Base-by-base conservation (phyloP, 2,329 filamentous ascomycete species). In the Metarhizium guizhouense region DNA sequence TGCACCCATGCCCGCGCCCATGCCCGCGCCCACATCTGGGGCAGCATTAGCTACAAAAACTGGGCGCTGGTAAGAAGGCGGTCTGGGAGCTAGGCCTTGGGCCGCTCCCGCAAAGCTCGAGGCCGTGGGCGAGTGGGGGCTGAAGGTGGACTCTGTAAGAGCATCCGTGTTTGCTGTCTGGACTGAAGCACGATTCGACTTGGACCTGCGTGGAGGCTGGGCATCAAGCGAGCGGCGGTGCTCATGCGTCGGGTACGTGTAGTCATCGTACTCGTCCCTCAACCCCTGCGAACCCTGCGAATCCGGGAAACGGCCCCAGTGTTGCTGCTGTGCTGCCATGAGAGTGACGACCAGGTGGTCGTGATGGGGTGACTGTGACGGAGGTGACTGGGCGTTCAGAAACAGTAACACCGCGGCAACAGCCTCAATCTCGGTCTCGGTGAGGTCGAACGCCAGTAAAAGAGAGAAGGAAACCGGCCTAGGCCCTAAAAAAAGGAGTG, bases 231-330 rank as follows among this genome's bases (percentile, higher is more conserved):
- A 50, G 25, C 50, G 45, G 53, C 50, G 20, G 53, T 51, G 30
- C 29, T 54, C 54, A 51, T 53, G 45, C 18, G 32, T n/a, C 42
- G 36, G 42, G 54, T 56, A 54, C 52, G 42, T 45, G 42, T 45
- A 54, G 42, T 56, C 49, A 52, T 58, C 54, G 49, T 49, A 58
- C 54, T 54, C 56, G 51, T 48, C 54, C 49, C 34, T 16, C 54
- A 13, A 40, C 51, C 54, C 47, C 54, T 53, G 54, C 51, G 77
- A 70, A 58, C 54, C 51, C 40, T 53, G 54, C 47, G 77, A 70
- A 58, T 74, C 69, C 57, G 81, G 80, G 59, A 84, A 72, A 65
- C 81, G 70, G 67, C 80, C 80, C 81, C 81, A 83, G 71, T 83
- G 84, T 43, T 78, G 76, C 53, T 51, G 53, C 47, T 50, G 53